phyloP scores from a whole-genome alignment of 1,139 yeast species.

The Pichia sp. region DNA sequence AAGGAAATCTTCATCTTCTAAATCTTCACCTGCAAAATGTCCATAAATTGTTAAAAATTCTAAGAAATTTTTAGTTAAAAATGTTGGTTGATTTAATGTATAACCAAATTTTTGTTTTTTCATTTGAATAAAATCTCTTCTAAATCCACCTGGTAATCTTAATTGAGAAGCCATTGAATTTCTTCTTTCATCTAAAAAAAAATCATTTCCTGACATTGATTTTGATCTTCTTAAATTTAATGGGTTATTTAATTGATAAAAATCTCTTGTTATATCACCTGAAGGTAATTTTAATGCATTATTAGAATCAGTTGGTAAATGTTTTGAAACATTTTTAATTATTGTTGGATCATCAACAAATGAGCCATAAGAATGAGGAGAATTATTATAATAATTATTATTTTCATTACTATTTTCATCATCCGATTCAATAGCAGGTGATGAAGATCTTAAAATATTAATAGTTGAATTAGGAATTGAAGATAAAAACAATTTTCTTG shows the following conservation, averaged over 20 bases:
- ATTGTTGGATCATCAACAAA: slow-evolving; percentile 26
- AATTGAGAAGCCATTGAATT: slow-evolving; percentile 61
- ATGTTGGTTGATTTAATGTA: slow-evolving; percentile 34
- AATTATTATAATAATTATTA: slow-evolving; percentile 4
- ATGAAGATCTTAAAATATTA: slow-evolving; percentile 4
- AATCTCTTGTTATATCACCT: slow-evolving; percentile 65
- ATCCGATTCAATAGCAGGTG: slow-evolving; percentile 16
- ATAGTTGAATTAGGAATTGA: not conserved
- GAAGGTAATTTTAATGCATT: slow-evolving; percentile 51
- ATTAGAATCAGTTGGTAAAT: slow-evolving; percentile 26
- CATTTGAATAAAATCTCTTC: slow-evolving; percentile 54
- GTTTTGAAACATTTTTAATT: slow-evolving; percentile 24
- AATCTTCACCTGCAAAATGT: slow-evolving; percentile 77
- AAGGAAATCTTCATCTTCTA: slow-evolving; percentile 60
- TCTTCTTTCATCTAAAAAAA: slow-evolving; percentile 37
- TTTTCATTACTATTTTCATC: slow-evolving; percentile 9
- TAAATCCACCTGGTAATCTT: slow-evolving; percentile 75
- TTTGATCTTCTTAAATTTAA: slow-evolving; percentile 25
- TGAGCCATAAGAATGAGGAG: slow-evolving; percentile 19
- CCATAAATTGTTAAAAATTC: slow-evolving; percentile 74
- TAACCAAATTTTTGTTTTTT: slow-evolving; percentile 29
- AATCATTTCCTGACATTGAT: slow-evolving; percentile 26
- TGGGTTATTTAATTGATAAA: slow-evolving; percentile 31
- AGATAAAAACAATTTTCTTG: slow-evolving; percentile 5
- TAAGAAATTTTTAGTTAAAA: slow-evolving; percentile 61